Evolutionary conservation across 805 yeast species (phyloP), one percentile per base, ranked within the genome.

Genomic region (Grigorovia humatica): DNA sequence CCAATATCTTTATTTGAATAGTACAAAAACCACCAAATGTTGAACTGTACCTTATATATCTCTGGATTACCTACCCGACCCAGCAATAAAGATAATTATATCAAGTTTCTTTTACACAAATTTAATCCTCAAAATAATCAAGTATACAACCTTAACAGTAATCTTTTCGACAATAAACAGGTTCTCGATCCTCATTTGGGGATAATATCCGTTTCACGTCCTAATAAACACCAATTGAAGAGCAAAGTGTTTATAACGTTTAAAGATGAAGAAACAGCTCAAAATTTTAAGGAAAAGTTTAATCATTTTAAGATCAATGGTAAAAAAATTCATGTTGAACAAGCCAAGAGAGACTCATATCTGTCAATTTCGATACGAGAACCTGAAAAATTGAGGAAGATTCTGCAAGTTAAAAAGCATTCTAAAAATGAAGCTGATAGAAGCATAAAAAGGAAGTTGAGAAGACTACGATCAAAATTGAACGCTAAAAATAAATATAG

Each of bases 221-320:
- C 49, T 48, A 27, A 45, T 47, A 13, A 27, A 23, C 8, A 46
- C 1, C 49, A 44, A 15, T 23, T 61, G 40, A 29, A 44, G 2
- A 55, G 55, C 15, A 60, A 58, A 44, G 61, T 63, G 35, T 65
- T 65, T 42, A 46, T 66, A 2, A 64, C 70, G 1, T 66, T 66
- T 48, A 38, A 38, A 2, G 49, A 52, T 41, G 47, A 45, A 6
- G 45, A 40, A 2, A 32, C 38, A 12, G 65, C 67, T 2, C 15
- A 27, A 7, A 18, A 46, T 9, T 66, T 66, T 48, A 45, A 51
- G 42, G 29, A 45, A 1, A 46, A 43, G 7, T 59, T 54, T 44
- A 13, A 51, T 2, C 51, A 54, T 4, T 50, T 62, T 20, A 49
- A 42, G 42, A 44, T 66, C 1, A 55, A 52, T 17, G 68, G 67